Evolutionary conservation across 202 grass and related monocot species (phyloP).

Genomic region (Carex sylvatica): DNA sequence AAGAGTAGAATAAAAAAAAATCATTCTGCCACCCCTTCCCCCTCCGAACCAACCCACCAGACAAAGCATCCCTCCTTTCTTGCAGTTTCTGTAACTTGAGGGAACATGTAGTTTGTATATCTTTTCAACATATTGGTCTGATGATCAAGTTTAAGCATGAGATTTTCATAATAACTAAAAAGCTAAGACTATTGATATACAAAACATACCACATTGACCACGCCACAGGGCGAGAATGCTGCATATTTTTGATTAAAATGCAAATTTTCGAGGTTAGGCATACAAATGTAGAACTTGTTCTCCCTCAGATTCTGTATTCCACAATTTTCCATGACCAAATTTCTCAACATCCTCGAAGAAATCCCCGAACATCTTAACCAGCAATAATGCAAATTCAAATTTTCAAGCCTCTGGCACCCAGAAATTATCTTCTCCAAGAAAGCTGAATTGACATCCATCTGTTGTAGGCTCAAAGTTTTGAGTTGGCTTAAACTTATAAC

Average conservation of each 20-base stretch:
- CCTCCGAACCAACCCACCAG: too few relatives aligned
- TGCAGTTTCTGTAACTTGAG: background rate
- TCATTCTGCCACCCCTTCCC: background rate
- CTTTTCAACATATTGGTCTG: background rate
- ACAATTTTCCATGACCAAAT: constrained; percentile 24
- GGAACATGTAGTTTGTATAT: background rate
- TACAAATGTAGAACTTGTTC: constrained; percentile 14
- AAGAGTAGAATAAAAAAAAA: background rate
- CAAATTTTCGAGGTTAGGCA: constrained; percentile 11
- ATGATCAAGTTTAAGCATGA: background rate
- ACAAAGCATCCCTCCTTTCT: background rate
- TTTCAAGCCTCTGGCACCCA: constrained; percentile 8
- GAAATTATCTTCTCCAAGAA: constrained; percentile 13
- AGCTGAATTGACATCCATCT: constrained; percentile 1
- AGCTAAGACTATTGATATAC: background rate
- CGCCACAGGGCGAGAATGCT: background rate
- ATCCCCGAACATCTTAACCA: background rate
- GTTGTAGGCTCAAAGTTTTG: constrained; percentile 19
- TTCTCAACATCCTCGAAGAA: constrained; percentile 7
- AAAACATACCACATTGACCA: background rate
- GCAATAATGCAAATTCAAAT: constrained; percentile 25
- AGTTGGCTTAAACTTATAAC: constrained; percentile 13
- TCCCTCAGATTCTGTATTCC: background rate
- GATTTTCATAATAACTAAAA: background rate
- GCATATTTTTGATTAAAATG: background rate